Evolutionary conservation across 2,329 filamentous ascomycete genomes (phyloP).

Genomic region (Pseudopithomyces chartarum): DNA sequence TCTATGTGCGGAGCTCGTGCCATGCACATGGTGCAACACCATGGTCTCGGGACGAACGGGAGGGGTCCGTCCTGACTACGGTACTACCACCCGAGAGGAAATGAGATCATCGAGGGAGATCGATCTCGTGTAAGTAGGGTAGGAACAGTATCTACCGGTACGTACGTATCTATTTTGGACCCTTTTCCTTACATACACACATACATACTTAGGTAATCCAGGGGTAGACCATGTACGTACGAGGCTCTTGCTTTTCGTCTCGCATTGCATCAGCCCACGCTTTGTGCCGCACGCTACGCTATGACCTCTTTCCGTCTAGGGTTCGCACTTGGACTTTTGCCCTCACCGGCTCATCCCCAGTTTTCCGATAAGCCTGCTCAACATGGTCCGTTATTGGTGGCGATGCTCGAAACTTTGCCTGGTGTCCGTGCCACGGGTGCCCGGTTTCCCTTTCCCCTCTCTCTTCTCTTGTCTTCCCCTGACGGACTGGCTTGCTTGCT

Average conservation of each 20-base stretch:
- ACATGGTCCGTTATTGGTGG: too few relatives aligned
- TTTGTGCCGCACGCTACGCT: not conserved
- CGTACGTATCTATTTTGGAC: too few relatives aligned
- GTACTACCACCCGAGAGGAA: not conserved
- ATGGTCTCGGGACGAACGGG: not conserved
- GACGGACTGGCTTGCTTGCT: too few relatives aligned
- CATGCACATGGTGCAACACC: not conserved
- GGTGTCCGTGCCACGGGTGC: not conserved
- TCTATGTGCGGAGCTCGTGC: not conserved
- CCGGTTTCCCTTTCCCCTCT: not conserved
- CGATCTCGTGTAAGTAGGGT: not conserved
- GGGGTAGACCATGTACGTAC: too few relatives aligned
- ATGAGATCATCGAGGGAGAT: not conserved
- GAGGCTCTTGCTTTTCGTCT: not conserved
- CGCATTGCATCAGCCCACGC: not conserved
- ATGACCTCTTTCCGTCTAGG: not conserved
- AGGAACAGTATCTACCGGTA: too few relatives aligned
- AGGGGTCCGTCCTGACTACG: not conserved
- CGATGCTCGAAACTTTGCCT: not conserved
- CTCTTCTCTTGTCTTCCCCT: not conserved
- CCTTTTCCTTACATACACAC: too few relatives aligned
- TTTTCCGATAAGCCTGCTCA: not conserved
- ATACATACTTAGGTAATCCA: constrained; percentile 11
- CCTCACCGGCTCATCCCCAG: not conserved
- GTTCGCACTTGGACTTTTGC: not conserved